Percentiles rank a stretch among this genome's conserved stretches.
Evolutionary conservation across 2,329 filamentous ascomycete genomes (phyloP).

Genomic region (Fusarium secorum): DNA sequence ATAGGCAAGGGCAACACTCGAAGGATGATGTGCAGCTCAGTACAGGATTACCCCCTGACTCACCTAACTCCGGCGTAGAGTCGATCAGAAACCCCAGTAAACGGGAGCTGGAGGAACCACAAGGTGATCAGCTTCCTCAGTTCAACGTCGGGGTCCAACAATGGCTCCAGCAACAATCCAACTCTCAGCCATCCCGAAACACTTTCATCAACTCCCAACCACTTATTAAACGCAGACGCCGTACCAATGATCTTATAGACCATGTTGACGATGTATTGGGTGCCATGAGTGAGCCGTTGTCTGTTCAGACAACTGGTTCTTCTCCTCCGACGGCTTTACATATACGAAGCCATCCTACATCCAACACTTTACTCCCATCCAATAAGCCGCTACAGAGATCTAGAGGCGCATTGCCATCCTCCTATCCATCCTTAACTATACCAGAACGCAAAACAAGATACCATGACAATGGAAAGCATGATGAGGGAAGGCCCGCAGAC

Average conservation of each 20-base stretch:
- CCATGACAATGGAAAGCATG: rapidly evolving
- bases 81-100: rapidly evolving
- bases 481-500: background rate
- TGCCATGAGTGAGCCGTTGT: no score
- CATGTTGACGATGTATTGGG: no score
- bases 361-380: no score
- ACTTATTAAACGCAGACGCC: no score
- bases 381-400: no score
- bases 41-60: rapidly evolving
- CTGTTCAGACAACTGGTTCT: no score
- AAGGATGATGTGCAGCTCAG: rapidly evolving
- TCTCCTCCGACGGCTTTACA: no score
- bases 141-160: rapidly evolving
- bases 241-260: no score
- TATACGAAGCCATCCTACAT: no score
- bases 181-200: background rate
- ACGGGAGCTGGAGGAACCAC: rapidly evolving
- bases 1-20: rapidly evolving
- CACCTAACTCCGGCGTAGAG: rapidly evolving
- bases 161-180: background rate
- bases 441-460: background rate
- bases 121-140: background rate
- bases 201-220: background rate
- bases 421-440: no score
- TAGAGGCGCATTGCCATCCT: no score